Conservation (phyloP, 139 green algal species). For the Volvox africanus region DNA sequence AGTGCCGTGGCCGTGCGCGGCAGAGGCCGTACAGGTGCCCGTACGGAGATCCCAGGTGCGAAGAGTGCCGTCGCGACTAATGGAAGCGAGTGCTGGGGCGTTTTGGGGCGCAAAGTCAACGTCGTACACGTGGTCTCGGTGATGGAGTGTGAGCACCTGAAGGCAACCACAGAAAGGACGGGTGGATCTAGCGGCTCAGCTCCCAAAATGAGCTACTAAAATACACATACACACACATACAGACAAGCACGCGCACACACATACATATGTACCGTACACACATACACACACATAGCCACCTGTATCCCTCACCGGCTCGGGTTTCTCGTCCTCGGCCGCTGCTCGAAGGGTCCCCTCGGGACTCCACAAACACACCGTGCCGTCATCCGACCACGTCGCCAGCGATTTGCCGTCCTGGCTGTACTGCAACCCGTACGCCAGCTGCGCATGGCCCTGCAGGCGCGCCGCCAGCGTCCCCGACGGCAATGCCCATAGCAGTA, state of each 20-base stretch:
- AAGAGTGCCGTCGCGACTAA: slow-evolving; percentile 32
- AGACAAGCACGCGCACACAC: too few species aligned
- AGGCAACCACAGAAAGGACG: too few species aligned
- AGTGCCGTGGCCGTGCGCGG: slow-evolving; percentile 18
- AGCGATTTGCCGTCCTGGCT: not conserved
- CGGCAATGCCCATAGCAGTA: slow-evolving; percentile 11
- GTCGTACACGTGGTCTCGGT: slow-evolving; percentile 37
- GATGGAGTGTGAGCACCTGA: not conserved
- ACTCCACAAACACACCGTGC: slow-evolving; percentile 10
- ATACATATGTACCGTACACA: too few species aligned
- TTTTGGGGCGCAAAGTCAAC: slow-evolving; percentile 26
- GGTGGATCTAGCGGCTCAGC: too few species aligned
- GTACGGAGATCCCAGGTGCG: not conserved
- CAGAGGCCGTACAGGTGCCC: not conserved
- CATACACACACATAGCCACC: too few species aligned
- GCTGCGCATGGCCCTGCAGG: not conserved
- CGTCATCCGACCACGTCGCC: slow-evolving; percentile 7
- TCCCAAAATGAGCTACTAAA: too few species aligned
- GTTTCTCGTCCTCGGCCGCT: not conserved
- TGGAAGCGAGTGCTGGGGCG: not conserved
- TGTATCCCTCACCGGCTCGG: slow-evolving; percentile 15
- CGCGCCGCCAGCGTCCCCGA: not conserved
- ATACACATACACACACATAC: too few species aligned
- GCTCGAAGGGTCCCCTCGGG: not conserved
- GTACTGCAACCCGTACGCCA: slow-evolving; percentile 6